phyloP scores from a whole-genome alignment of 306 rosid species.

The Rosa lucieae region DNA sequence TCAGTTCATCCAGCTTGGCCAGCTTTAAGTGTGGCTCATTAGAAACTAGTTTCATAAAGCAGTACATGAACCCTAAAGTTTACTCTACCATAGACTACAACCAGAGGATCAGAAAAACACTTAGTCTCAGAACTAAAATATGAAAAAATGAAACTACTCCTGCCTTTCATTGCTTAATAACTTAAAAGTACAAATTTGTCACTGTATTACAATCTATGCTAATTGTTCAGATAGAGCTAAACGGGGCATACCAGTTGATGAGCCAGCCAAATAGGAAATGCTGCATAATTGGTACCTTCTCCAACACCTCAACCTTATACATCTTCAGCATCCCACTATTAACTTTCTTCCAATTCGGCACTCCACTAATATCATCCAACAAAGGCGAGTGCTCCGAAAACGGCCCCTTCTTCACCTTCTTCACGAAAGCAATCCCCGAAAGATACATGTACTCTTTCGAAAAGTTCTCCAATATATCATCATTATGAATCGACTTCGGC shows the following conservation, averaged over 20 bases:
- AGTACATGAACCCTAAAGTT: too few species aligned
- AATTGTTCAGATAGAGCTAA: neutral
- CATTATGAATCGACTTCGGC: constrained; percentile 90
- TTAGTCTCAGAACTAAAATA: neutral
- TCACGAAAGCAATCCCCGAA: constrained; percentile 63
- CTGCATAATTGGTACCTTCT: constrained; percentile 98
- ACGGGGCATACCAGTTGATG: constrained; percentile 62
- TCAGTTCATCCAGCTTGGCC: neutral
- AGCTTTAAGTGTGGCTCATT: neutral
- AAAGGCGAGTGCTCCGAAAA: constrained; percentile 97
- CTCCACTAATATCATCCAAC: constrained; percentile 97
- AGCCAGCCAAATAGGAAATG: constrained; percentile 94
- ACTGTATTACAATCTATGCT: neutral
- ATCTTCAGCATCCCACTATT: constrained; percentile 92
- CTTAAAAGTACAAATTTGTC: neutral
- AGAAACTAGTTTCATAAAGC: too few species aligned
- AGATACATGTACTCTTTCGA: constrained; percentile 73
- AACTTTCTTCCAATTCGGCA: constrained; percentile 91
- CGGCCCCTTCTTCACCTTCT: constrained; percentile 92
- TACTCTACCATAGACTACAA: neutral
- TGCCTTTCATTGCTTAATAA: neutral
- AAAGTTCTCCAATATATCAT: constrained; percentile 83
- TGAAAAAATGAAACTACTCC: neutral
- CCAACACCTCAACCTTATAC: constrained; percentile 97
- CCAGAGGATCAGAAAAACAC: too few species aligned